Evolutionary conservation across 805 yeast genomes (phyloP).

Genomic region (Nakazawaea siamensis): DNA sequence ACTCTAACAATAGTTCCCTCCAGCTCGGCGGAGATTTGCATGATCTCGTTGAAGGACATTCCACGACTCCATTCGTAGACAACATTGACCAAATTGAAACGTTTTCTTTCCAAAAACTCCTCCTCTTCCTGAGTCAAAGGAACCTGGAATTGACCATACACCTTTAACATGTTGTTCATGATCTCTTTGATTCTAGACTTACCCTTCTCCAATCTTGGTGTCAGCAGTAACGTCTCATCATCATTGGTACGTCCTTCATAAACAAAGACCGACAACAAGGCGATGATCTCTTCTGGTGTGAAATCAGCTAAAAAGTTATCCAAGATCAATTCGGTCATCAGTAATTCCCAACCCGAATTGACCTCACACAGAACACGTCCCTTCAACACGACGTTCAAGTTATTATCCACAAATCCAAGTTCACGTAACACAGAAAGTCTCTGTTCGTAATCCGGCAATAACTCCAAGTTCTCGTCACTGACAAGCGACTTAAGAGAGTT

Average conservation of each 20-base stretch:
- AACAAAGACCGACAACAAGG: constrained; percentile 83
- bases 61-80: constrained; percentile 99
- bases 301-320: constrained; percentile 90
- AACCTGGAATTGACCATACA: constrained; percentile 63
- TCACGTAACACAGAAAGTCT: constrained; percentile 69
- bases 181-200: constrained; percentile 60
- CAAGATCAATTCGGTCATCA: constrained; percentile 78
- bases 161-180: constrained; percentile 50
- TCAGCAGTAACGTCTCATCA: constrained; percentile 52
- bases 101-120: constrained; percentile 69
- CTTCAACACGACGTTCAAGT: constrained; percentile 71
- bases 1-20: constrained; percentile 98
- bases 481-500: constrained; percentile 49
- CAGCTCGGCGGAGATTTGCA: constrained; percentile 79
- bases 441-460: constrained; percentile 90
- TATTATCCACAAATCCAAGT: constrained; percentile 73
- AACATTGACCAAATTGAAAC: constrained; percentile 88
- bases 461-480: constrained; percentile 81
- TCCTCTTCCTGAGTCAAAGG: constrained; percentile 77
- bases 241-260: constrained; percentile 75
- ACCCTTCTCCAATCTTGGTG: constrained; percentile 78
- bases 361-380: constrained; percentile 94
- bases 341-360: constrained; percentile 85
- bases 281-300: constrained; percentile 96
- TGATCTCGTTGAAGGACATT: constrained; percentile 81